These are phyloP conservation scores for Blastobotrys serpentis DNA, from an alignment of 1,139 yeast species.

Conservation along the genomic window DNA sequence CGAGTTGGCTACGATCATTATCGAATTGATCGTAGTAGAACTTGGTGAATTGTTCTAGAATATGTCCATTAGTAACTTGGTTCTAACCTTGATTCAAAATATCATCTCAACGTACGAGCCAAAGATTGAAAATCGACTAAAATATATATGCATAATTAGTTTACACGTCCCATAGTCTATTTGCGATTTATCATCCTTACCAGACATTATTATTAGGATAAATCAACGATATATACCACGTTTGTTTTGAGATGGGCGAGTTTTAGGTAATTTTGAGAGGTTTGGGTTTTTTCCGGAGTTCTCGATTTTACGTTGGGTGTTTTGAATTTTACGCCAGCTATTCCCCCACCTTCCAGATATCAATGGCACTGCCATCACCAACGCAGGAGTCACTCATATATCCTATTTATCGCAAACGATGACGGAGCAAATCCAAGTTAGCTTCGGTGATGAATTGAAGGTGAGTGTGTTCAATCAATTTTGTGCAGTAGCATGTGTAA, in stretches of 20 bases:
- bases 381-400: neutral
- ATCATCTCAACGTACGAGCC: conserved; percentile 30
- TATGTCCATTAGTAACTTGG: conserved; percentile 8
- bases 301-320: conserved; percentile 2
- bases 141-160: conserved; percentile 15
- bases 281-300: neutral
- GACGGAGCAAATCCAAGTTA: conserved; percentile 29
- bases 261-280: conserved; percentile 5
- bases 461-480: conserved; percentile 24
- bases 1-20: conserved; percentile 86
- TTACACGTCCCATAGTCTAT: neutral
- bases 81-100: neutral
- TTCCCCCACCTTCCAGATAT: neutral
- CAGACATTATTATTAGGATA: conserved; percentile 18
- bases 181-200: too few relatives aligned
- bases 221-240: neutral
- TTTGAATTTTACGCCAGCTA: neutral
- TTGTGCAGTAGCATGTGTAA: too few relatives aligned
- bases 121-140: conserved; percentile 36
- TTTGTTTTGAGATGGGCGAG: conserved; percentile 2
- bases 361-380: neutral
- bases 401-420: conserved; percentile 14
- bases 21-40: conserved; percentile 97
- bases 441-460: conserved; percentile 43
- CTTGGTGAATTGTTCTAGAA: conserved; percentile 71